Evolutionary conservation across 2,329 filamentous ascomycete genomes (phyloP).

Genomic region (Fusarium anthophilum): DNA sequence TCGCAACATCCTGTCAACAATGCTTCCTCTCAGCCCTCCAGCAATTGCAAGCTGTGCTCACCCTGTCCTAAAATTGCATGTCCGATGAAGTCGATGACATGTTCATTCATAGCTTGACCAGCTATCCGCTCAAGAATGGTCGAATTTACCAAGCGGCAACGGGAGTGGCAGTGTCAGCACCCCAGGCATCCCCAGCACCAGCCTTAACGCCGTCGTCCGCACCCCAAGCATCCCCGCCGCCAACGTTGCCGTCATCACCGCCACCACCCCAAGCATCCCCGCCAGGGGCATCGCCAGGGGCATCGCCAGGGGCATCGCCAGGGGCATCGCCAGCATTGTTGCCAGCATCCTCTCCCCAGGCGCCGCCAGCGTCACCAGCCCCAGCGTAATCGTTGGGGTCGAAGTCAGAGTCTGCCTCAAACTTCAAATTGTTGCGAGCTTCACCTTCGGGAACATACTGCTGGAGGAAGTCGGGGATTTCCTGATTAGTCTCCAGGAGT

Average conservation of each 20-base stretch:
- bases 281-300: not conserved
- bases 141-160: constrained; percentile 12
- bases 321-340: constrained; percentile 1
- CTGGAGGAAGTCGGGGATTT: constrained; percentile 83
- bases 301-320: no score
- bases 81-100: not conserved
- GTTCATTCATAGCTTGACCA: not conserved
- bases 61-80: not conserved
- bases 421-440: constrained; percentile 57
- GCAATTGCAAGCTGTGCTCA: not conserved
- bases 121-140: not conserved
- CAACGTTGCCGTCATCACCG: not conserved
- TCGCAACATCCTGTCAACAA: not conserved
- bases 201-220: not conserved
- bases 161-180: not conserved
- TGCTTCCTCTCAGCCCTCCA: not conserved
- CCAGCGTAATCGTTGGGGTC: constrained; percentile 52
- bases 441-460: constrained; percentile 67
- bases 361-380: constrained; percentile 34
- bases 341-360: constrained; percentile 18
- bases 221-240: not conserved
- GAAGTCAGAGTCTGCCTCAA: constrained; percentile 65
- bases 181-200: not conserved
- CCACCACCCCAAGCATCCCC: constrained; percentile 18
- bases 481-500: constrained; percentile 80